A percentile compares a stretch with the other conserved stretches of the same genome.
Conservation (phyloP, 2,329 filamentous ascomycete species). For the Aspergillus oerlinghausenensis region DNA sequence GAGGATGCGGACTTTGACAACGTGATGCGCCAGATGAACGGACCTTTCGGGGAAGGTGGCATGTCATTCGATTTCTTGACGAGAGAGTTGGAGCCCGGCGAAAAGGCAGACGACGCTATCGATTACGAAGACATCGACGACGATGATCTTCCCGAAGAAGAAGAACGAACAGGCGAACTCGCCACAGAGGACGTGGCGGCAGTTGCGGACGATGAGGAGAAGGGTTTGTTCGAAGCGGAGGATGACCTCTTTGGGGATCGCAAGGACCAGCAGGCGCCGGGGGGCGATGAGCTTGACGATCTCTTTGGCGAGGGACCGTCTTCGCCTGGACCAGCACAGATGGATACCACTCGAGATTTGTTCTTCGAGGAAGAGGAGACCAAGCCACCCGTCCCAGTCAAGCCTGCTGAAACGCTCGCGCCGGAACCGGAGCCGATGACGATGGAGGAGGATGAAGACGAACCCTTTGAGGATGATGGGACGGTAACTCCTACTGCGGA, state of each 20-base stretch:
- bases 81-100: slow-evolving; percentile 45
- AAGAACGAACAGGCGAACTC: slow-evolving; percentile 18
- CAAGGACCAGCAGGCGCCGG: slow-evolving; percentile 22
- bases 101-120: slow-evolving; percentile 87
- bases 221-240: slow-evolving; percentile 24
- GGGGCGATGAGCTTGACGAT: slow-evolving; percentile 43
- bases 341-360: slow-evolving; percentile 28
- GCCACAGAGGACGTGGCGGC: slow-evolving; percentile 48
- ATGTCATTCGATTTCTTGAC: slow-evolving; percentile 38
- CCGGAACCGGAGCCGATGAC: slow-evolving; percentile 15
- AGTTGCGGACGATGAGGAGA: slow-evolving; percentile 45
- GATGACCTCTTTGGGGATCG: slow-evolving; percentile 37
- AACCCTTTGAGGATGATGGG: slow-evolving; percentile 23
- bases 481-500: slow-evolving; percentile 25
- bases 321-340: slow-evolving; percentile 29
- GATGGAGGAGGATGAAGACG: slow-evolving; percentile 26
- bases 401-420: slow-evolving; percentile 16
- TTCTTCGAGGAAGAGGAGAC: slow-evolving; percentile 29
- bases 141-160: slow-evolving; percentile 74
- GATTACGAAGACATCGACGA: slow-evolving; percentile 91
- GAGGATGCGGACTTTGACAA: slow-evolving; percentile 39
- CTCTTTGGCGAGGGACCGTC: slow-evolving; percentile 44
- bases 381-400: slow-evolving; percentile 5
- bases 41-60: slow-evolving; percentile 26
- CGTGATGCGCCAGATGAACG: slow-evolving; percentile 41